These are phyloP conservation scores for Primulina eburnea DNA, from an alignment of 257 asterid genomes.

Conservation along the genomic window DNA sequence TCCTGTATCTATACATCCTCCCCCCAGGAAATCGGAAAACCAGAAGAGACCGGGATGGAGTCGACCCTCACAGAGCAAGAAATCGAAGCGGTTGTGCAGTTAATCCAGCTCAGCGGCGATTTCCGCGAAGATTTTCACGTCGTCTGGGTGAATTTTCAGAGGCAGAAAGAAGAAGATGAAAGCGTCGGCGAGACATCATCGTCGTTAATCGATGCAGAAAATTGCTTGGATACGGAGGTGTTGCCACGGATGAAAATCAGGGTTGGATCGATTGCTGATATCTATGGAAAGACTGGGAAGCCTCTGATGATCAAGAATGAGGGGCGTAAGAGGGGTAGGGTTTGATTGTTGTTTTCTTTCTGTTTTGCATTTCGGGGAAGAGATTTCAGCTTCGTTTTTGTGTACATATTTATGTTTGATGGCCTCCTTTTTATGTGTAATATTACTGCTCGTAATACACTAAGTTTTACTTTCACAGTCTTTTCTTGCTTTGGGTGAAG, in stretches of 20 bases:
- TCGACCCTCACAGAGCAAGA: conserved; percentile 48
- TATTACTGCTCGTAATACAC: background rate
- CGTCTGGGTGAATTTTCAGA: conserved; percentile 25
- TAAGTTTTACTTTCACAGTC: background rate
- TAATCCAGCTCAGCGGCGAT: conserved; percentile 58
- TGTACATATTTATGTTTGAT: background rate
- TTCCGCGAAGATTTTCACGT: conserved; percentile 24
- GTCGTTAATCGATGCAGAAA: conserved; percentile 8
- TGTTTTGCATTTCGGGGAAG: background rate
- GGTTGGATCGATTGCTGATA: conserved; percentile 40
- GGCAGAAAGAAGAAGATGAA: conserved; percentile 11
- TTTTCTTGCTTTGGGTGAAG: too few species aligned
- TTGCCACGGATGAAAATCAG: conserved; percentile 37
- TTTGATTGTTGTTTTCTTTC: background rate
- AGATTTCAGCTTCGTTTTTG: background rate
- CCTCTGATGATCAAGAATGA: conserved; percentile 26
- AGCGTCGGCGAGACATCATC: conserved; percentile 24
- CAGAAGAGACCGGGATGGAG: conserved; percentile 31
- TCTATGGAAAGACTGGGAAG: conserved; percentile 35
- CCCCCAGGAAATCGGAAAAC: too few species aligned
- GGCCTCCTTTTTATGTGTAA: too few species aligned
- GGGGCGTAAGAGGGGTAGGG: conserved; percentile 31
- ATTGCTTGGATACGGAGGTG: conserved; percentile 20
- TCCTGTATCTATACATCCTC: background rate
- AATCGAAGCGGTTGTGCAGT: conserved; percentile 59